Evolutionary conservation across 768 basidiomycete genomes (phyloP).

Genomic region (Omphalotus guepiniiformis): DNA sequence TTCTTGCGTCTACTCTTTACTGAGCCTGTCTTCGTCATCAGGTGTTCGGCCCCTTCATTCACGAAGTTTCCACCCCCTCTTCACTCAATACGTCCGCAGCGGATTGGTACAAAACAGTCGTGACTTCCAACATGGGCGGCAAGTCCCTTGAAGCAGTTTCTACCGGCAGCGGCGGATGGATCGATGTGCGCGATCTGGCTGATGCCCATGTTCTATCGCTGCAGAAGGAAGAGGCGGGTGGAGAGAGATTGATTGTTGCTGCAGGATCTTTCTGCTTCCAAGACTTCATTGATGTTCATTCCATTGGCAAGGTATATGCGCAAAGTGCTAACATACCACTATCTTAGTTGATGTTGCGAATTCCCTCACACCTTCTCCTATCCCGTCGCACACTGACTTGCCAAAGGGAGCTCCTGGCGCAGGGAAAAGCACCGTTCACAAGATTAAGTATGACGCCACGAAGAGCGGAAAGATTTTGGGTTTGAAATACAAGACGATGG

Average conservation of each 20-base stretch:
- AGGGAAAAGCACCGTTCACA: slow-evolving; percentile 13
- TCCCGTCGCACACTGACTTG: slow-evolving; percentile 18
- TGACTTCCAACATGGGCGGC: slow-evolving; percentile 7
- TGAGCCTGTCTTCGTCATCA: neutral
- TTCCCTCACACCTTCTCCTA: slow-evolving; percentile 19
- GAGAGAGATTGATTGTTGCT: slow-evolving; percentile 43
- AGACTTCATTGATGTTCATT: slow-evolving; percentile 34
- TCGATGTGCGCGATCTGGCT: slow-evolving; percentile 46
- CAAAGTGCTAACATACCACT: too few relatives aligned
- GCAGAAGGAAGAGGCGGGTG: slow-evolving; percentile 39
- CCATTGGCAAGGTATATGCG: too few relatives aligned
- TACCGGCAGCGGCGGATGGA: slow-evolving; percentile 18
- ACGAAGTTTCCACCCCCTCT: slow-evolving; percentile 20
- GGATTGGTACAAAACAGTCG: slow-evolving; percentile 24
- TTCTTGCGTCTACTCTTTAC: neutral
- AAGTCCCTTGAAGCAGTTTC: slow-evolving; percentile 6
- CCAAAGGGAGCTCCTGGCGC: slow-evolving; percentile 27
- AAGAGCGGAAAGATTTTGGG: slow-evolving; percentile 29
- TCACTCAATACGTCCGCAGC: slow-evolving; percentile 26
- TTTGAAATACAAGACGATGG: slow-evolving; percentile 24
- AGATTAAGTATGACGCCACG: slow-evolving; percentile 20
- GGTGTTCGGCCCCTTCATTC: slow-evolving; percentile 24
- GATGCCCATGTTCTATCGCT: slow-evolving; percentile 45
- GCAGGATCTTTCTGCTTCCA: slow-evolving; percentile 27
- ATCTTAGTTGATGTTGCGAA: slow-evolving; percentile 36